Base-by-base conservation (phyloP, 352 stramenopile species). In the Albugo laibachii region DNA sequence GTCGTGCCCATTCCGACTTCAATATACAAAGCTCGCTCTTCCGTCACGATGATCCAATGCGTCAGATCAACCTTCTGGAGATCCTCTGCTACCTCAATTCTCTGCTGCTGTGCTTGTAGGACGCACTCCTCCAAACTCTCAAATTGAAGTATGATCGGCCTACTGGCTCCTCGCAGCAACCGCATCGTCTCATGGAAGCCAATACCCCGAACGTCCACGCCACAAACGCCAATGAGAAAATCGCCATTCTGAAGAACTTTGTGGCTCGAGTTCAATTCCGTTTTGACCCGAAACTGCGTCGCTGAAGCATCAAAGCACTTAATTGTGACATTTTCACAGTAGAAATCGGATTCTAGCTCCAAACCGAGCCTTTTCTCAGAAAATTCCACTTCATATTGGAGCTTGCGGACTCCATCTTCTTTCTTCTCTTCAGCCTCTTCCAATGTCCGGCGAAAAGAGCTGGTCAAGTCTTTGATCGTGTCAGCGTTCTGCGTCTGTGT, bases 321-420 rank as follows among this genome's bases (percentile, higher is more conserved):
- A 53, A 91, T 77, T 14, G 69, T 85, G 49, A 91, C 75, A 40
- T 87, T 86, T 47, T 91, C 70, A 48, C 75, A 83, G 56, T 92
- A 92, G 40, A 92, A 92, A 38, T 92, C 80, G 3, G 80, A 91
- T 54, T 92, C 80, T 43, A 92, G 49, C 60, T 92, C 75, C 52
- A 92, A 56, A 1, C 80, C 80, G 6, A 92, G 51, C 51, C 77
- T 81, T 49, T 86, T 86, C 40, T 88, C 63, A 52, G 72, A 66
- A 49, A 92, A 92, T 0, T 70, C 66, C 11, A 83, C 75, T 35
- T 88, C 69, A 50, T 92, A 92, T 36, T 82, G 45, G 38, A 88
- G 55, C 34, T 84, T 85, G 21, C 62, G 59, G 14, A 59, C 56
- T 24, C 56, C 61, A 18, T 43, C 58, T 42, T 66, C 54, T 12